phyloP scores from a whole-genome alignment of 1,284 basidiomycete genomes.

The Malassezia equina region DNA sequence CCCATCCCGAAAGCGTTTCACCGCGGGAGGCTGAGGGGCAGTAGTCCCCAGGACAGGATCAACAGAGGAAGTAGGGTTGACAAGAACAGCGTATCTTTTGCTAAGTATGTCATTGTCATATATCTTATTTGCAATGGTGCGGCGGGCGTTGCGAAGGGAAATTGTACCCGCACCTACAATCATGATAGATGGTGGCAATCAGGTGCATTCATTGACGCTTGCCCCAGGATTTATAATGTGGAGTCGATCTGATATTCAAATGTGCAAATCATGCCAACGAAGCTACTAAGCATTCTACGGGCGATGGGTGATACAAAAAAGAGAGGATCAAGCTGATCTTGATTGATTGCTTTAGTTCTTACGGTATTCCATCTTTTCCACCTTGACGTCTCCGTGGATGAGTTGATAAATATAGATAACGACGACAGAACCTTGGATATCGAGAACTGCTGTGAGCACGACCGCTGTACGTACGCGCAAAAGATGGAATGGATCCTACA shows the following conservation, averaged over 20 bases:
- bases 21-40: neutral
- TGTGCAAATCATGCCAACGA: neutral
- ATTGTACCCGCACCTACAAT: neutral
- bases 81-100: neutral
- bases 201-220: neutral
- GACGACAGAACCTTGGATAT: slow-evolving; percentile 43
- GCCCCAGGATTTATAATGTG: neutral
- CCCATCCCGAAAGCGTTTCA: neutral
- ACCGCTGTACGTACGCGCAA: slow-evolving; percentile 7
- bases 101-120: neutral
- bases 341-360: slow-evolving; percentile 13
- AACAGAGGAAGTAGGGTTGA: neutral
- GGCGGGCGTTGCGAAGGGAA: neutral
- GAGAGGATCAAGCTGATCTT: neutral
- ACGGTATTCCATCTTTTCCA: slow-evolving; percentile 46
- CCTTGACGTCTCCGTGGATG: slow-evolving; percentile 45
- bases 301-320: neutral
- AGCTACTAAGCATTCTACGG: neutral
- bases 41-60: neutral
- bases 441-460: slow-evolving; percentile 26
- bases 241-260: neutral
- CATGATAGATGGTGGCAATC: neutral
- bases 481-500: slow-evolving; percentile 5
- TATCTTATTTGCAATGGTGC: neutral
- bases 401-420: slow-evolving; percentile 47